Base-by-base conservation (phyloP, 768 basidiomycete genomes). In the Amanita rubescens region DNA sequence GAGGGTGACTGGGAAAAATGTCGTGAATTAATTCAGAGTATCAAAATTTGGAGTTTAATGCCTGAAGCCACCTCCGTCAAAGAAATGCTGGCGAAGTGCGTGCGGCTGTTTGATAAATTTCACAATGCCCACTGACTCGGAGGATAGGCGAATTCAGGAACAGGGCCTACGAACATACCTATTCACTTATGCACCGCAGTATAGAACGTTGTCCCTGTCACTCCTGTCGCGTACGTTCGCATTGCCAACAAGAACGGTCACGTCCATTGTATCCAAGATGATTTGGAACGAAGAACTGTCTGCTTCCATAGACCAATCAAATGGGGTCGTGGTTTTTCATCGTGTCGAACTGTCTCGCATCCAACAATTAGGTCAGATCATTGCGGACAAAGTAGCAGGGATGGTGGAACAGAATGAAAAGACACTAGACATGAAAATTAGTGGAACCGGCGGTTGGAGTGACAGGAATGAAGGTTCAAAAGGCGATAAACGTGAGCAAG, bases 1-100 rank as follows among this genome's bases (percentile, higher is more conserved):
- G 84, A 88, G 57, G 96, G 95, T 15, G 93, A 98, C 62, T 99
- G 96, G 96, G 90, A 95, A 66, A 85, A 87, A 63, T 95, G 94
- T 62, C 81, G 88, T 43, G 94, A 98, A 64, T 75, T 99, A 51
- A 82, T 98, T 50, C 86, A 94, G 65, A 85, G 87, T 64, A 98
- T 98, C 77, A 98, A 96, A 71, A 94, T 98, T 32, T 98, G 96
- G 96, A 86, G 82, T 61, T 71, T 99, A 56, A 93, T 99, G 88
- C 94, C 94, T 1, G 92, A 95, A 67, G 85, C 80, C 47, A 70
- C 79, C 22, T 70, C 77, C 12, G 92, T 98, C 49, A 97, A 97
- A 69, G 92, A 94, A 57, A 97, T 96, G 92, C 73, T 99, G 34
- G 86, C 87, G 10, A 87, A 85, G 94, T 96, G 67, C 59, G 85